These are phyloP conservation scores for Thermothielavioides terrestris DNA, from an alignment of 495 filamentous ascomycete species.

Conservation along the genomic window DNA sequence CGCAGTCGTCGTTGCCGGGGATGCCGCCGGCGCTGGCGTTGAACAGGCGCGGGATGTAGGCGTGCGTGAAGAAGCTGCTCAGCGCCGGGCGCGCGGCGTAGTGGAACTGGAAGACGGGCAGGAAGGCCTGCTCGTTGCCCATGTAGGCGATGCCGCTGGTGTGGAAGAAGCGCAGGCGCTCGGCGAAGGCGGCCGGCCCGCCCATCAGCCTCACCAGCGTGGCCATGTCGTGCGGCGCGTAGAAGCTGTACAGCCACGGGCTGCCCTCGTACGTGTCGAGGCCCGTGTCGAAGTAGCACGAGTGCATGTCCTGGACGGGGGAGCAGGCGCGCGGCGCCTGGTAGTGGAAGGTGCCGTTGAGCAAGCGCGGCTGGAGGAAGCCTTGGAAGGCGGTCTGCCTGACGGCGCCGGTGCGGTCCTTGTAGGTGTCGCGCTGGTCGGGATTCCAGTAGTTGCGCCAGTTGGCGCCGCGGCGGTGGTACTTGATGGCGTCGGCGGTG, in stretches of 20 bases:
- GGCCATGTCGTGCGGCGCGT: conserved; percentile 64
- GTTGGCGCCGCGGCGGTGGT: conserved; percentile 46
- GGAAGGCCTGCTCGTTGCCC: conserved; percentile 64
- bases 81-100: conserved; percentile 59
- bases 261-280: conserved; percentile 64
- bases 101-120: conserved; percentile 67
- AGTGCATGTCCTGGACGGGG: conserved; percentile 34
- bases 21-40: conserved; percentile 54
- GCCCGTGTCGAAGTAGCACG: conserved; percentile 47
- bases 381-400: conserved; percentile 46
- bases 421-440: conserved; percentile 30
- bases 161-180: conserved; percentile 57
- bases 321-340: conserved; percentile 61
- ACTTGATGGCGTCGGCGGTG: conserved; percentile 44
- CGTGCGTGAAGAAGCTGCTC: conserved; percentile 51
- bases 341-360: conserved; percentile 56
- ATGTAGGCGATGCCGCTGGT: conserved; percentile 55
- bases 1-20: conserved; percentile 68
- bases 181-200: conserved; percentile 48
- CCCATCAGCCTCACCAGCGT: conserved; percentile 50
- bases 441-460: conserved; percentile 49
- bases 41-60: conserved; percentile 60
- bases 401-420: conserved; percentile 11
- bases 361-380: conserved; percentile 57
- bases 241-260: conserved; percentile 64